A percentile compares a stretch with the other conserved stretches of the same genome.
Conservation (phyloP, 768 basidiomycete genomes). For the Suillus alpinus region DNA sequence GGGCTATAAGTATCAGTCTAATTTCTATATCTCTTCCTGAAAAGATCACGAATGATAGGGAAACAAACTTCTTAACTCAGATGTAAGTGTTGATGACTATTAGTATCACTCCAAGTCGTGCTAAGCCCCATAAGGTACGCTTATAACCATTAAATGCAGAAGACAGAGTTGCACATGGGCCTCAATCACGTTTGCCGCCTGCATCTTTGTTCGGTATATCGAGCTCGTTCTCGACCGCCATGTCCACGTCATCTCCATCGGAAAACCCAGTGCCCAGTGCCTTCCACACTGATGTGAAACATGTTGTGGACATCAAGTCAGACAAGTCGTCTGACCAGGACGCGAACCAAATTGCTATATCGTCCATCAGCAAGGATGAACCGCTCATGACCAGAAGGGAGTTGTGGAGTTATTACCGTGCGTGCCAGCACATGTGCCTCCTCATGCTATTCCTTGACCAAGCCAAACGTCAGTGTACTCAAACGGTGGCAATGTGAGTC, state of each 20-base stretch:
- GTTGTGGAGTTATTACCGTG: conserved; percentile 79
- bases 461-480: conserved; percentile 56
- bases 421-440: conserved; percentile 20
- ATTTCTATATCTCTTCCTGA: neutral
- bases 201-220: neutral
- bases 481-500: conserved; percentile 71
- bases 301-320: conserved; percentile 7
- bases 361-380: conserved; percentile 46
- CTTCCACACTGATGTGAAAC: conserved; percentile 11
- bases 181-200: neutral
- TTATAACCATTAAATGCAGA: neutral
- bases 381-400: conserved; percentile 71
- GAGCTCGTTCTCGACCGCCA: conserved; percentile 3
- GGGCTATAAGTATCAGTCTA: neutral
- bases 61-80: neutral
- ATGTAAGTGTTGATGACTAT: neutral
- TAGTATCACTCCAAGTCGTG: too few species aligned
- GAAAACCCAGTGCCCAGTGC: neutral
- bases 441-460: neutral
- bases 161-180: neutral
- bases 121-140: neutral
- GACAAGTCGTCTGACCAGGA: conserved; percentile 7
- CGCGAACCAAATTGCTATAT: conserved; percentile 31
- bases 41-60: neutral
- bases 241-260: conserved; percentile 12